Evolutionary conservation across 345 rosid species (phyloP).

Genomic region (Cochlearia excelsa): DNA sequence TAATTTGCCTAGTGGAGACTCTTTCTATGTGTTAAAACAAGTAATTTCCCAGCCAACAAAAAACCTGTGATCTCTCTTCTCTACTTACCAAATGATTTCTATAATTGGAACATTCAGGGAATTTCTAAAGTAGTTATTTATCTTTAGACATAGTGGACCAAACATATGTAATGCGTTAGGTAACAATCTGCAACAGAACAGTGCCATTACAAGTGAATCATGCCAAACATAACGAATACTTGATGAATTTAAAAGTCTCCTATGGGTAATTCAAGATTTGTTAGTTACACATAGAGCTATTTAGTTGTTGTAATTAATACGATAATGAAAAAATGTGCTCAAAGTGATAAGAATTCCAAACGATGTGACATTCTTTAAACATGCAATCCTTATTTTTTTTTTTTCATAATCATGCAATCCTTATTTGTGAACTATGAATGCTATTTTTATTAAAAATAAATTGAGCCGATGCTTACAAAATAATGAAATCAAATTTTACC

Average conservation of each 20-base stretch:
- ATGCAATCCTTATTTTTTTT: neutral
- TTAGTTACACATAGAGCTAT: too few relatives aligned
- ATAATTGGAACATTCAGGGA: conserved; percentile 3
- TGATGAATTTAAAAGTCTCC: too few relatives aligned
- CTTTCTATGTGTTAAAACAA: conserved; percentile 18
- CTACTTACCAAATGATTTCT: conserved; percentile 6
- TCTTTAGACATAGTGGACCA: conserved; percentile 14
- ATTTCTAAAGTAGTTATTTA: neutral
- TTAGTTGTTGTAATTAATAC: too few relatives aligned
- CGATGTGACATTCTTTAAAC: too few relatives aligned
- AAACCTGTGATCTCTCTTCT: conserved; percentile 5
- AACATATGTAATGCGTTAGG: conserved; percentile 14
- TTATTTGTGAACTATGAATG: neutral
- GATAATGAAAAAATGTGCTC: too few relatives aligned
- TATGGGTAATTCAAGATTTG: too few relatives aligned
- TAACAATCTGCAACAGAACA: neutral
- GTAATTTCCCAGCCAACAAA: too few relatives aligned
- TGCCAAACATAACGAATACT: conserved; percentile 10
- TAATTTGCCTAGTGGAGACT: neutral
- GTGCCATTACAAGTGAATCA: conserved; percentile 13
- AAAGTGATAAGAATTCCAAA: too few relatives aligned
- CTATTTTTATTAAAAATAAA: conserved; percentile 22
- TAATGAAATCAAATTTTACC: conserved; percentile 31
- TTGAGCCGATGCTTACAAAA: conserved; percentile 29
- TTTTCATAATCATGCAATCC: too few relatives aligned